phyloP scores from a whole-genome alignment of 306 rosid genomes.

The Citrullus colocynthis region DNA sequence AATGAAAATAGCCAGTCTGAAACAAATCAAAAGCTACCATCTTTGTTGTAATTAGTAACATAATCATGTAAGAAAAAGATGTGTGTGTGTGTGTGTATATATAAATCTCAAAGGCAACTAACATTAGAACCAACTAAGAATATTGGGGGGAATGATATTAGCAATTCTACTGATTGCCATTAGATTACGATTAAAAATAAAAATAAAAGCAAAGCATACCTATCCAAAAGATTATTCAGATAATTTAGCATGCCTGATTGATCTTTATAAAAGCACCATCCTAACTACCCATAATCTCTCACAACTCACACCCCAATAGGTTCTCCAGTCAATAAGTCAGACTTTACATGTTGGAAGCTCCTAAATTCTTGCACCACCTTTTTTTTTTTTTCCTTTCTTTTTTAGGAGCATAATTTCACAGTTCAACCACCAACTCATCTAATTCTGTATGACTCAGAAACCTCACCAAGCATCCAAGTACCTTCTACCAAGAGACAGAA shows the following conservation, averaged over 20 bases:
- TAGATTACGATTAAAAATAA: conserved; percentile 23
- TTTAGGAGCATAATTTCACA: conserved; percentile 16
- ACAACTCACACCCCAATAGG: conserved; percentile 25
- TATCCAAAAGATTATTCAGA: conserved; percentile 46
- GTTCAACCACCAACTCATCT: conserved; percentile 36
- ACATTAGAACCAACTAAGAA: neutral
- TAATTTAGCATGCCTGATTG: conserved; percentile 36
- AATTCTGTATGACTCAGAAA: conserved; percentile 34
- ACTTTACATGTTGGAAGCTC: conserved; percentile 55
- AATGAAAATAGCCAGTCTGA: neutral
- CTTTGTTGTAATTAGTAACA: neutral
- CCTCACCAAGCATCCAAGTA: conserved; percentile 35
- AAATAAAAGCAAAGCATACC: conserved; percentile 19
- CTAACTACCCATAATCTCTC: conserved; percentile 49
- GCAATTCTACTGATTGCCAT: conserved; percentile 25
- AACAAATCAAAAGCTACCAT: neutral
- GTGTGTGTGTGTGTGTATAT: too few relatives aligned
- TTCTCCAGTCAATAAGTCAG: conserved; percentile 64
- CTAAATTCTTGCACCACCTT: conserved; percentile 25
- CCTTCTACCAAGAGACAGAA: conserved; percentile 41
- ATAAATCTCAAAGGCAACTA: neutral
- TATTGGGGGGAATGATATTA: neutral
- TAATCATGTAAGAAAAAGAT: neutral
- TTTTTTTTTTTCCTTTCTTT: neutral
- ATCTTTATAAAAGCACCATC: conserved; percentile 41